Percentiles rank a stretch among this genome's conserved stretches.
These are phyloP conservation scores for Diaporthe sp. DNA, from an alignment of 2,329 filamentous ascomycete species.

Conservation along the genomic window DNA sequence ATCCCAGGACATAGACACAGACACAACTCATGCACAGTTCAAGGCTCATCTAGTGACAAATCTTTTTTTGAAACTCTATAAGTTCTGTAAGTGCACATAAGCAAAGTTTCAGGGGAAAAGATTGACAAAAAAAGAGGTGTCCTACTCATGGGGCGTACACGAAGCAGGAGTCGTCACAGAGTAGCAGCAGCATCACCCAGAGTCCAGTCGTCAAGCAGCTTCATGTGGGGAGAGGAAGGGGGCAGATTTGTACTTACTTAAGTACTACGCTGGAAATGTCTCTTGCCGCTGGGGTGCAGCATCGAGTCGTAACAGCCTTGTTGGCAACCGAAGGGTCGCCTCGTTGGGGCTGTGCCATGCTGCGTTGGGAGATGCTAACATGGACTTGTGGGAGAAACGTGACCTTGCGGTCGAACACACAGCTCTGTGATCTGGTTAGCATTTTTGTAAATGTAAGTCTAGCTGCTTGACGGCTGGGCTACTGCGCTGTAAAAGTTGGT, in stretches of 20 bases:
- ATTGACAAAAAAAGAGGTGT: background rate
- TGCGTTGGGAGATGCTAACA: background rate
- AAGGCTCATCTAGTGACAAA: background rate
- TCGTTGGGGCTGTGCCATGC: background rate
- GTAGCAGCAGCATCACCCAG: background rate
- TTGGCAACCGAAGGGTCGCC: background rate
- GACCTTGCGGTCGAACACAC: background rate
- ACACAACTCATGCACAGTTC: no score
- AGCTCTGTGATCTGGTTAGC: background rate
- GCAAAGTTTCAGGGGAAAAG: background rate
- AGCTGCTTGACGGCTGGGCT: background rate
- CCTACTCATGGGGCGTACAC: background rate
- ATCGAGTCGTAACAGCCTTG: background rate
- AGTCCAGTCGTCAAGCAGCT: conserved; percentile 21
- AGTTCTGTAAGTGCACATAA: no score
- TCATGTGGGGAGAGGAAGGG: background rate
- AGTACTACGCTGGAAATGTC: background rate
- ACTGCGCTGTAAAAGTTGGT: background rate
- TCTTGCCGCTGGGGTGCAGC: background rate
- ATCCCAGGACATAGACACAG: no score
- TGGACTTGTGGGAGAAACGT: background rate
- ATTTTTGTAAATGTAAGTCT: background rate
- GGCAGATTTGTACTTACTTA: background rate
- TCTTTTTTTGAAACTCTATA: no score
- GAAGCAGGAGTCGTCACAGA: background rate